Evolutionary conservation across 2,329 filamentous ascomycete genomes (phyloP).

Genomic region (Reticulascus tulasneorum): DNA sequence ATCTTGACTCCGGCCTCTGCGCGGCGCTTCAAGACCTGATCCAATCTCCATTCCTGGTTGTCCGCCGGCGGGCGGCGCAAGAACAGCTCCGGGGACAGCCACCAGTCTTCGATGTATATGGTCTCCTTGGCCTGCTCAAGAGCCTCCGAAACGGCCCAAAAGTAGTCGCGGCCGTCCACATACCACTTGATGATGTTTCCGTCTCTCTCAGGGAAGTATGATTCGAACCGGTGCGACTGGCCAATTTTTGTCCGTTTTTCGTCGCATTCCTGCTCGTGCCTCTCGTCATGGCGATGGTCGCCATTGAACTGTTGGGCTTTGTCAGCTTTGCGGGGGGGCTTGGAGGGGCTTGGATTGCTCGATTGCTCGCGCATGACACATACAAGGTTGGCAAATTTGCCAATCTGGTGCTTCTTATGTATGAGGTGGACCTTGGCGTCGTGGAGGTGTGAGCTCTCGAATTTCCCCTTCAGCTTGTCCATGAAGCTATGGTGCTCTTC

Average conservation of each 20-base stretch:
- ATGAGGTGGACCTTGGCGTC: constrained; percentile 54
- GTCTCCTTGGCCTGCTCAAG: constrained; percentile 87
- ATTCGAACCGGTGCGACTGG: constrained; percentile 78
- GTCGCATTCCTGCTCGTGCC: constrained; percentile 81
- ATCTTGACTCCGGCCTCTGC: constrained; percentile 94
- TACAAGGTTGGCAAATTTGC: constrained; percentile 61
- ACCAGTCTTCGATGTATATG: constrained; percentile 97
- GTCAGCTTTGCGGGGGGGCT: constrained; percentile 4
- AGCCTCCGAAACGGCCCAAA: constrained; percentile 86
- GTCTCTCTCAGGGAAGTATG: constrained; percentile 82
- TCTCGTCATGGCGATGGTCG: constrained; percentile 90
- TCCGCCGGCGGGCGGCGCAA: constrained; percentile 77
- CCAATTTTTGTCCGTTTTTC: constrained; percentile 69
- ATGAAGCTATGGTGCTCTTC: constrained; percentile 32
- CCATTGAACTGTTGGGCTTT: constrained; percentile 60
- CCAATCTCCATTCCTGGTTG: constrained; percentile 82
- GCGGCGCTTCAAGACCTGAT: constrained; percentile 79
- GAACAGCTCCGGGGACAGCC: constrained; percentile 87
- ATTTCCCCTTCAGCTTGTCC: constrained; percentile 53
- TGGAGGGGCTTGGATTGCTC: neutral
- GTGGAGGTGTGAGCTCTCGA: constrained; percentile 49
- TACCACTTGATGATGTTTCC: constrained; percentile 95
- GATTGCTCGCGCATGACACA: no score
- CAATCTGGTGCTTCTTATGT: constrained; percentile 62
- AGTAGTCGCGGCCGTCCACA: constrained; percentile 92